phyloP scores from a whole-genome alignment of 768 basidiomycete species.

The Boletus reticulatus region DNA sequence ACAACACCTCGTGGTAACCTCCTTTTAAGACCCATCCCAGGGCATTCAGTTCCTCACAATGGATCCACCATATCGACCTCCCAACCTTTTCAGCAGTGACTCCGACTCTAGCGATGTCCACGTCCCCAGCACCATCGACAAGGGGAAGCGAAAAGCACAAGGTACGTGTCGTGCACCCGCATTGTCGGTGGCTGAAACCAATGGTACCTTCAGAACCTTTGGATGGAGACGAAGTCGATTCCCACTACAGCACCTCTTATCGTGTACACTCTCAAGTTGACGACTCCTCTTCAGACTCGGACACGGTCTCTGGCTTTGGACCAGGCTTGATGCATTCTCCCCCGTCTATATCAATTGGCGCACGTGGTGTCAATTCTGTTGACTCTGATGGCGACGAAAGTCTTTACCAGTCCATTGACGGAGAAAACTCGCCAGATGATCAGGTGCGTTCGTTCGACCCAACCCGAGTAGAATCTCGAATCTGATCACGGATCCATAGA shows the following conservation, averaged over 20 bases:
- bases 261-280: neutral
- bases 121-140: constrained; percentile 11
- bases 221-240: neutral
- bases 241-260: neutral
- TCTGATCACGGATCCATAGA: constrained; percentile 11
- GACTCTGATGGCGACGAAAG: constrained; percentile 11
- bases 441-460: constrained; percentile 8
- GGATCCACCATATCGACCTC: constrained; percentile 9
- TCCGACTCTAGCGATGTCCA: neutral
- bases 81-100: constrained; percentile 4
- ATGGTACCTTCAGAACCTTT: constrained; percentile 7
- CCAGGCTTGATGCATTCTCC: constrained; percentile 7
- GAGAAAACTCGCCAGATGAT: neutral
- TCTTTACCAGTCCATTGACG: constrained; percentile 14
- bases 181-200: neutral
- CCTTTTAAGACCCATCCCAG: constrained; percentile 6
- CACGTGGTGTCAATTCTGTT: neutral
- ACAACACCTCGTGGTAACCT: constrained; percentile 6
- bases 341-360: neutral
- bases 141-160: constrained; percentile 20
- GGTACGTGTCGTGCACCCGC: neutral
- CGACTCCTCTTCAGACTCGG: constrained; percentile 5
- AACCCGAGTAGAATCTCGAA: neutral
- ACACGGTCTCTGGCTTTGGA: neutral
- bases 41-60: constrained; percentile 2